phyloP scores from a whole-genome alignment of 1,139 yeast genomes.

The Geotrichum aggregatum region DNA sequence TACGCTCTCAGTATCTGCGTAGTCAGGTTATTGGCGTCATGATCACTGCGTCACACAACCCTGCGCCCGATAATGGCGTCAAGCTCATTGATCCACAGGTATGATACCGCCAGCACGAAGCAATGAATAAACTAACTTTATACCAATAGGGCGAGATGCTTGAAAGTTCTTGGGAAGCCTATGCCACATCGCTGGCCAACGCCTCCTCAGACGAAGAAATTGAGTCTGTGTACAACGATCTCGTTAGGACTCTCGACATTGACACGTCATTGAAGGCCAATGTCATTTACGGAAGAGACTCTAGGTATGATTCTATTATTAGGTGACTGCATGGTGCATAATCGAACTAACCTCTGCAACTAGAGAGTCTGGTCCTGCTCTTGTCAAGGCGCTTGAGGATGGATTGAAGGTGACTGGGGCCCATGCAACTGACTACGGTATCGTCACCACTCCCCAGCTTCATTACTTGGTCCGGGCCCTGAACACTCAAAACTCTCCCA shows the following conservation, averaged over 20 bases:
- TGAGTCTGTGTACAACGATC: slow-evolving; percentile 35
- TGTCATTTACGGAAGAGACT: slow-evolving; percentile 52
- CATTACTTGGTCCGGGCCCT: slow-evolving; percentile 77
- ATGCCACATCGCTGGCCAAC: slow-evolving; percentile 80
- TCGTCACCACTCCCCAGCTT: slow-evolving; percentile 89
- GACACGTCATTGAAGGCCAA: slow-evolving; percentile 42
- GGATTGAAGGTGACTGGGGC: slow-evolving; percentile 55
- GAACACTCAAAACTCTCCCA: slow-evolving; percentile 49
- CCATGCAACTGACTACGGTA: slow-evolving; percentile 54
- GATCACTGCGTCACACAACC: slow-evolving; percentile 97
- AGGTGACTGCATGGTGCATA: slow-evolving; percentile 24
- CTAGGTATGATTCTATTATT: slow-evolving; percentile 36
- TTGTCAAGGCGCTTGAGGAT: slow-evolving; percentile 60
- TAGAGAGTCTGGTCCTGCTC: slow-evolving; percentile 63
- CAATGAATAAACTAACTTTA: background rate
- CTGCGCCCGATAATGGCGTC: slow-evolving; percentile 94
- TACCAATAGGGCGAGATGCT: slow-evolving; percentile 73
- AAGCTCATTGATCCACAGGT: slow-evolving; percentile 78
- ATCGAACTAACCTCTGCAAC: slow-evolving; percentile 39
- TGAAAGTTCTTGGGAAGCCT: slow-evolving; percentile 74
- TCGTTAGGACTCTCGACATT: slow-evolving; percentile 41
- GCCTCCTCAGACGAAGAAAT: slow-evolving; percentile 43
- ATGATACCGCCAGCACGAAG: too few relatives aligned
- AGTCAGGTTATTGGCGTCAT: slow-evolving; percentile 73
- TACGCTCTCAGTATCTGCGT: slow-evolving; percentile 66